Evolutionary conservation across 495 filamentous ascomycete genomes (phyloP).

Genomic region (Podospora didyma): DNA sequence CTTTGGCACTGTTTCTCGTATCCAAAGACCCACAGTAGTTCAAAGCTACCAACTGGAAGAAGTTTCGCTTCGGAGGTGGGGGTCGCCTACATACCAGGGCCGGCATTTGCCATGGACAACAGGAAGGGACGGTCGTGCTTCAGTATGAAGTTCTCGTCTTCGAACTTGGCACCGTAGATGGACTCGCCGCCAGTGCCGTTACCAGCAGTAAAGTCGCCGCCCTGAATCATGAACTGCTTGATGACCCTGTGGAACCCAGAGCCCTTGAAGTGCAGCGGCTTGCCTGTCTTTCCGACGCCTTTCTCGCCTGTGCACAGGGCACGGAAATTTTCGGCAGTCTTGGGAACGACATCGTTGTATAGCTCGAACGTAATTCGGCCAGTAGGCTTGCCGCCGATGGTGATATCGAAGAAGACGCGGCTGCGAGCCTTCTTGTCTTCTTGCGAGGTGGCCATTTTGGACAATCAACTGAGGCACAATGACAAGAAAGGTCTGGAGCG

Average conservation of each 20-base stretch:
- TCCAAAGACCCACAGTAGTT: no score
- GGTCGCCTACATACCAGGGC: slow-evolving; percentile 63
- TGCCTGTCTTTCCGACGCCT: slow-evolving; percentile 75
- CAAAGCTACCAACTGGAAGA: no score
- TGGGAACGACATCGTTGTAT: slow-evolving; percentile 87
- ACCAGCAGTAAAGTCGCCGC: slow-evolving; percentile 93
- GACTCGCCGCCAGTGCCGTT: slow-evolving; percentile 96
- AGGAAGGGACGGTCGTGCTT: slow-evolving; percentile 96
- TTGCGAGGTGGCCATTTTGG: slow-evolving; percentile 30
- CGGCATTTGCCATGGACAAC: slow-evolving; percentile 96
- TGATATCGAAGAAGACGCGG: slow-evolving; percentile 86
- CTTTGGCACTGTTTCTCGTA: no score
- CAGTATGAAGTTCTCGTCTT: slow-evolving; percentile 91
- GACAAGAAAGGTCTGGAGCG: no score
- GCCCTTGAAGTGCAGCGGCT: slow-evolving; percentile 87
- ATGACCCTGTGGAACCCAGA: slow-evolving; percentile 95
- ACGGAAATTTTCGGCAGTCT: slow-evolving; percentile 95
- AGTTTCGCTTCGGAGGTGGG: no score
- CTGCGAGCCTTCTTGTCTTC: slow-evolving; percentile 49
- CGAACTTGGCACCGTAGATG: slow-evolving; percentile 97
- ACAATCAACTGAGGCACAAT: background rate
- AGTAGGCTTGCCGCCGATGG: slow-evolving; percentile 64
- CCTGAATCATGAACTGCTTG: slow-evolving; percentile 98
- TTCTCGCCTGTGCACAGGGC: slow-evolving; percentile 91
- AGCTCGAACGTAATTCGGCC: slow-evolving; percentile 82